Evolutionary conservation across 805 yeast species (phyloP).

Genomic region (Ogataea zsoltii): DNA sequence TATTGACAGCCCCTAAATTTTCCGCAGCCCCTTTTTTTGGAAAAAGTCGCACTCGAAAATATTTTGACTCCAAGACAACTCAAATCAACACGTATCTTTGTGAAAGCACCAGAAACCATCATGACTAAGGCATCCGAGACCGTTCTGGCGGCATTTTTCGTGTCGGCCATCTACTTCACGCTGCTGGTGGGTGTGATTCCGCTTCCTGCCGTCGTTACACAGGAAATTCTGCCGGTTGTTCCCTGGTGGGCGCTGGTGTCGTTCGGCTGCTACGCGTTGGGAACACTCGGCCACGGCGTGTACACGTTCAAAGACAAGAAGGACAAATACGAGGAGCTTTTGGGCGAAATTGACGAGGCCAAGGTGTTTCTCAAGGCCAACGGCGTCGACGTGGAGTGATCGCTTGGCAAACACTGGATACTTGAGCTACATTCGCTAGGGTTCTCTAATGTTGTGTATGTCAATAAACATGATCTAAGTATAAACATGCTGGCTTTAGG

Average conservation of each 20-base stretch:
- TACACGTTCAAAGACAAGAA: slow-evolving; percentile 70
- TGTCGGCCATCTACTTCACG: slow-evolving; percentile 55
- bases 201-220: slow-evolving; percentile 44
- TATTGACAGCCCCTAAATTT: not conserved
- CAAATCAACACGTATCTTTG: too few relatives aligned
- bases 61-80: not conserved
- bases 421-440: not conserved
- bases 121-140: slow-evolving; percentile 76
- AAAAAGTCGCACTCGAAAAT: slow-evolving; percentile 17
- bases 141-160: slow-evolving; percentile 43
- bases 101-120: not conserved
- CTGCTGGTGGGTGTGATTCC: slow-evolving; percentile 56
- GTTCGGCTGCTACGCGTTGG: slow-evolving; percentile 69
- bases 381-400: slow-evolving; percentile 50
- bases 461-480: slow-evolving; percentile 1
- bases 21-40: not conserved
- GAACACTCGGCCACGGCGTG: slow-evolving; percentile 68
- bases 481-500: not conserved
- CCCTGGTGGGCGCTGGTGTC: slow-evolving; percentile 72
- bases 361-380: slow-evolving; percentile 54
- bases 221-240: slow-evolving; percentile 60
- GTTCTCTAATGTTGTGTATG: slow-evolving; percentile 1
- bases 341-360: slow-evolving; percentile 62
- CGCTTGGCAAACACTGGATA: not conserved
- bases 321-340: slow-evolving; percentile 62